A percentile compares a stretch with the other conserved stretches of the same genome.
Evolutionary conservation across 768 basidiomycete genomes (phyloP).

Genomic region (Macrocybe gigantea): DNA sequence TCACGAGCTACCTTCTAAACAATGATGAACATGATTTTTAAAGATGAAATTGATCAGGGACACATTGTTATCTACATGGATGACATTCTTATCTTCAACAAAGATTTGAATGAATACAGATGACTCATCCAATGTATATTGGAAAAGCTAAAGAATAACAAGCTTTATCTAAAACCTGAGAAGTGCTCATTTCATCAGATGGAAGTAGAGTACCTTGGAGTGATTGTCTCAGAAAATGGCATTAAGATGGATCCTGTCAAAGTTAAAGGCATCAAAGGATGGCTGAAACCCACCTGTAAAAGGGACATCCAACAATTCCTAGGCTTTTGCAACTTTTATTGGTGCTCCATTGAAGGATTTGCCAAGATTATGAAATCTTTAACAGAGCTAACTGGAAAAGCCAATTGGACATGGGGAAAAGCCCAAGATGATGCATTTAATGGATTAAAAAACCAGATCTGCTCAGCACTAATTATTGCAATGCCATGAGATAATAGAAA

Average conservation of each 20-base stretch:
- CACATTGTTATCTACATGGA: constrained; percentile 29
- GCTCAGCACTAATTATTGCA: constrained; percentile 18
- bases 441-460: constrained; percentile 16
- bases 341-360: constrained; percentile 24
- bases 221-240: constrained; percentile 13
- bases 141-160: constrained; percentile 12
- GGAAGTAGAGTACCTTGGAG: constrained; percentile 20
- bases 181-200: constrained; percentile 24
- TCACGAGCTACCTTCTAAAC: constrained; percentile 24
- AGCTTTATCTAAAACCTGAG: constrained; percentile 23
- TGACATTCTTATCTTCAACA: constrained; percentile 32
- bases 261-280: constrained; percentile 16
- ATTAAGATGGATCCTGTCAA: constrained; percentile 28
- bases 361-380: constrained; percentile 19
- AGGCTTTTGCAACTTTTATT: constrained; percentile 33
- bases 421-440: constrained; percentile 17
- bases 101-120: constrained; percentile 14
- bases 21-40: constrained; percentile 30
- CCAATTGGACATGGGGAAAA: constrained; percentile 15
- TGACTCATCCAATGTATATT: constrained; percentile 14
- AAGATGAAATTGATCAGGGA: constrained; percentile 14
- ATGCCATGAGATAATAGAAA: constrained; percentile 9
- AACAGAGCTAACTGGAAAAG: constrained; percentile 12
- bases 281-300: constrained; percentile 11
- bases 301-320: constrained; percentile 33